Percentiles rank a stretch among this genome's conserved stretches.
Evolutionary conservation across 2,329 filamentous ascomycete genomes (phyloP).

Genomic region (Botrytis paeoniae): DNA sequence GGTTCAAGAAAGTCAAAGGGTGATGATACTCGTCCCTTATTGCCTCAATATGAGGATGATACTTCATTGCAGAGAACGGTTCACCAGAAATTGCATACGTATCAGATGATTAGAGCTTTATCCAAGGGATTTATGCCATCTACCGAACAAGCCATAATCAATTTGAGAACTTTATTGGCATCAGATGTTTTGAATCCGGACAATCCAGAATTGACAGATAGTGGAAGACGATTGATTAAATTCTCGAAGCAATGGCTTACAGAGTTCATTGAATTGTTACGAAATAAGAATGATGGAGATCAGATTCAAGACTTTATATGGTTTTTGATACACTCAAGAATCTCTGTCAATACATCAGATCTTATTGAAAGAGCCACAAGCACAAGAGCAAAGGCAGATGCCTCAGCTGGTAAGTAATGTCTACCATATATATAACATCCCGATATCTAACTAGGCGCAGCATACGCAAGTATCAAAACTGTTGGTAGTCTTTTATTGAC

Average conservation of each 20-base stretch:
- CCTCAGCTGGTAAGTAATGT: slow-evolving; percentile 57
- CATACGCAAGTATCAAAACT: slow-evolving; percentile 78
- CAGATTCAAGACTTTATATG: slow-evolving; percentile 91
- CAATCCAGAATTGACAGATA: slow-evolving; percentile 70
- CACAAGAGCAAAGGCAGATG: slow-evolving; percentile 67
- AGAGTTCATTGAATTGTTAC: slow-evolving; percentile 76
- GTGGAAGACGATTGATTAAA: slow-evolving; percentile 70
- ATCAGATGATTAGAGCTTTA: slow-evolving; percentile 84
- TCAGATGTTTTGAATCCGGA: slow-evolving; percentile 76
- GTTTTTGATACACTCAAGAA: slow-evolving; percentile 72
- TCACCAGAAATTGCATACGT: slow-evolving; percentile 87
- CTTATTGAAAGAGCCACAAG: slow-evolving; percentile 58
- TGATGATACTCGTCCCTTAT: slow-evolving; percentile 58
- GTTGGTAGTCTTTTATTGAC: slow-evolving; percentile 81
- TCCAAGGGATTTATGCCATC: slow-evolving; percentile 87
- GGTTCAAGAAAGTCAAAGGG: slow-evolving; percentile 34
- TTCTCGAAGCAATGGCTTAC: slow-evolving; percentile 71
- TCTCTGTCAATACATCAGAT: slow-evolving; percentile 65
- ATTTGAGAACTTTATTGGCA: slow-evolving; percentile 74
- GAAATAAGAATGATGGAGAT: slow-evolving; percentile 78
- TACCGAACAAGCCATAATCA: slow-evolving; percentile 77
- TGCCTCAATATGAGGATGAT: slow-evolving; percentile 80
- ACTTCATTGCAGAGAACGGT: slow-evolving; percentile 73
- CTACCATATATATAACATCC: neutral
- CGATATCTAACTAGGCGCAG: slow-evolving; percentile 43